Conservation (phyloP, 331 rosid genomes). For the Spiraea crenata region DNA sequence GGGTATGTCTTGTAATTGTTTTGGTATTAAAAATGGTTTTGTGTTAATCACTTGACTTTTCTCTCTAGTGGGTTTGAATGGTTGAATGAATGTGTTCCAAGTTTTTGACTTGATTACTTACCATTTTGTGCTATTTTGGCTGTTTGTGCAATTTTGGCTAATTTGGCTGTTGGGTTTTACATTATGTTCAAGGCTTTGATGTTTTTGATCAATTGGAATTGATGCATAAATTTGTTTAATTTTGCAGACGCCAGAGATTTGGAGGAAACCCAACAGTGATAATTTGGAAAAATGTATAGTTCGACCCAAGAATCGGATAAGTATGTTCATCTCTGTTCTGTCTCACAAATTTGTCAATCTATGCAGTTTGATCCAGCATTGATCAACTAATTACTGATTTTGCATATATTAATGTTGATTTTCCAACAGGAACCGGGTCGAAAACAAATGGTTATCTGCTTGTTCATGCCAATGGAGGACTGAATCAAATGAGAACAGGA, state of each 20-base stretch:
- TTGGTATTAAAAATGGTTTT: neutral
- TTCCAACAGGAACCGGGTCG: conserved; percentile 37
- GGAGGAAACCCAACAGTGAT: conserved; percentile 81
- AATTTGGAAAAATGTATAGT: conserved; percentile 56
- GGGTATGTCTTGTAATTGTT: neutral
- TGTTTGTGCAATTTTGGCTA: neutral
- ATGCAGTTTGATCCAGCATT: neutral
- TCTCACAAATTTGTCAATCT: neutral
- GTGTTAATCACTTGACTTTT: neutral
- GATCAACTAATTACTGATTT: conserved; percentile 9
- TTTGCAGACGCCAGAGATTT: conserved; percentile 75
- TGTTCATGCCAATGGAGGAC: conserved; percentile 95
- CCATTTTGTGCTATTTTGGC: neutral
- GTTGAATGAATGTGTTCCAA: neutral
- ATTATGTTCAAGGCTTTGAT: neutral
- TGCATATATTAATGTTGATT: neutral
- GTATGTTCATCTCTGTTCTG: conserved; percentile 37
- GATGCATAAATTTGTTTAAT: neutral
- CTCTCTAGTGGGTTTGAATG: neutral
- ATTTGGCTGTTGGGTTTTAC: neutral
- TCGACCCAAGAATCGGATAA: conserved; percentile 53
- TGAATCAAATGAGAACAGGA: conserved; percentile 99
- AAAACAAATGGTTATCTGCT: conserved; percentile 86
- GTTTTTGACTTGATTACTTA: neutral
- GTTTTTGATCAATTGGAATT: neutral